phyloP scores from a whole-genome alignment of 441 rosid species.

The Corymbia calophylla region DNA sequence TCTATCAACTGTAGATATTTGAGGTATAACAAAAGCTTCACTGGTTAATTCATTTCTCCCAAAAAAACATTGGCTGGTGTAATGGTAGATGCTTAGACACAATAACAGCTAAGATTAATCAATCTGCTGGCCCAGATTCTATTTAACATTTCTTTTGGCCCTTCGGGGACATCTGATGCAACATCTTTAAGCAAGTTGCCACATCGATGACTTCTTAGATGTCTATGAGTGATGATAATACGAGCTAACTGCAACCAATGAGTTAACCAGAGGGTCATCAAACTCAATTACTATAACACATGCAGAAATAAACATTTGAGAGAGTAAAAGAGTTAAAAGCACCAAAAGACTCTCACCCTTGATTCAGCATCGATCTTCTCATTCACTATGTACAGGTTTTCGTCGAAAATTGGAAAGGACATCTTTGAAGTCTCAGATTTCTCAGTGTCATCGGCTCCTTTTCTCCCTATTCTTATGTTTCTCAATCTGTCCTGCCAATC shows the following conservation, averaged over 20 bases:
- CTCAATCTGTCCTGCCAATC: constrained; percentile 83
- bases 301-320: neutral
- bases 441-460: constrained; percentile 56
- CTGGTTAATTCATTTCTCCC: neutral
- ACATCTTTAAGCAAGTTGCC: neutral
- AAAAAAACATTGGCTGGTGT: neutral
- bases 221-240: neutral
- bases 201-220: neutral
- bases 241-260: neutral
- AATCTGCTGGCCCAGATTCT: neutral
- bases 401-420: constrained; percentile 69
- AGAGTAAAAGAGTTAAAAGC: neutral
- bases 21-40: neutral
- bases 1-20: neutral
- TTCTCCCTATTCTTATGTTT: constrained; percentile 62
- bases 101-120: neutral
- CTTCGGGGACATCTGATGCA: neutral
- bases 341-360: constrained; percentile 38
- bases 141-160: neutral
- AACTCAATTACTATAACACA: neutral
- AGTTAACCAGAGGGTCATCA: neutral
- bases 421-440: constrained; percentile 50
- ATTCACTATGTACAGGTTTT: constrained; percentile 51
- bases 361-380: constrained; percentile 69
- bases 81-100: neutral